These are phyloP conservation scores for Zymoseptoria ardabiliae DNA, from an alignment of 2,329 filamentous ascomycete genomes.

Conservation along the genomic window DNA sequence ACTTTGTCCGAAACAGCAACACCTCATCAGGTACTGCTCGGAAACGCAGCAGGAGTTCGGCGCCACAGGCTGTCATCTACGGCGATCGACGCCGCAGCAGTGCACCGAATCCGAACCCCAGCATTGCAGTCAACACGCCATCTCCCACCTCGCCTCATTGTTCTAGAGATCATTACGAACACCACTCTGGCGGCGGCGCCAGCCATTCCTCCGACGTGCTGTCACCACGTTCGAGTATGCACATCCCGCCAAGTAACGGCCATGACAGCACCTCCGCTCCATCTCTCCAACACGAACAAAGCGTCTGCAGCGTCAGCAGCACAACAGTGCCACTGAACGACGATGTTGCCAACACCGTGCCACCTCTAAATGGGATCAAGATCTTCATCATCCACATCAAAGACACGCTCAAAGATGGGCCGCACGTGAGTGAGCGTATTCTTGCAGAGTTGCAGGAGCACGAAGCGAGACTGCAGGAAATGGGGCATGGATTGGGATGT, in stretches of 20 bases:
- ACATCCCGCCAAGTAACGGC: constrained; percentile 6
- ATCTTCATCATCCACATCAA: constrained; percentile 93
- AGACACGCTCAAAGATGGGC: constrained; percentile 64
- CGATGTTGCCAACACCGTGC: constrained; percentile 8
- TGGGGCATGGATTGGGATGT: constrained; percentile 62
- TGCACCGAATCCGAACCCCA: constrained; percentile 7
- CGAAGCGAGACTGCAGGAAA: constrained; percentile 42
- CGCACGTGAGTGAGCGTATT: constrained; percentile 58
- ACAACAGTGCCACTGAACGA: background rate
- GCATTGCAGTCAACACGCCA: constrained; percentile 2
- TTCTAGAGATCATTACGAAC: constrained; percentile 10
- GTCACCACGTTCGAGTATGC: constrained; percentile 16
- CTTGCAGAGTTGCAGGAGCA: constrained; percentile 60
- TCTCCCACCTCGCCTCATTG: constrained; percentile 12
- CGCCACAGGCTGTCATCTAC: constrained; percentile 11
- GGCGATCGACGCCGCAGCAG: constrained; percentile 16
- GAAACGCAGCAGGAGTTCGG: constrained; percentile 30
- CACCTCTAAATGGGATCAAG: constrained; percentile 62
- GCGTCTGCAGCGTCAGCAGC: background rate
- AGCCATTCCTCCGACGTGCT: constrained; percentile 2
- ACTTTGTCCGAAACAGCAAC: constrained; percentile 14
- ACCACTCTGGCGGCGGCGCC: constrained; percentile 5
- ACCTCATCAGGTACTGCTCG: constrained; percentile 18
- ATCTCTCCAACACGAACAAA: constrained; percentile 1
- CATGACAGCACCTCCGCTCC: constrained; percentile 2